Evolutionary conservation across 129 eudicot genomes (phyloP).

Genomic region (Daucus carota): DH1_v3.0 NC_030385.2:921001-921500

Average conservation of each 20-base stretch:
- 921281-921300: slow-evolving; percentile 93
- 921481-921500: slow-evolving; percentile 3
- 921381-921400: slow-evolving; percentile 39
- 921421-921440: neutral
- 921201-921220: neutral
- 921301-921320: slow-evolving; percentile 89
- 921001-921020: neutral
- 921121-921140: neutral
- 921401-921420: slow-evolving; percentile 41
- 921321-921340: slow-evolving; percentile 80
- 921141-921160: neutral
- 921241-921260: slow-evolving; percentile 70
- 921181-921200: neutral
- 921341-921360: slow-evolving; percentile 81
- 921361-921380: slow-evolving; percentile 43
- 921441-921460: neutral
- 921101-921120: neutral
- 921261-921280: slow-evolving; percentile 84
- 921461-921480: no score
- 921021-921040: neutral
- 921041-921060: no score
- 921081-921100: neutral
- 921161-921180: neutral
- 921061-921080: neutral
- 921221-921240: slow-evolving; percentile 44